phyloP scores from a whole-genome alignment of 1,284 basidiomycete species.

The Boletus coffeatus region DNA sequence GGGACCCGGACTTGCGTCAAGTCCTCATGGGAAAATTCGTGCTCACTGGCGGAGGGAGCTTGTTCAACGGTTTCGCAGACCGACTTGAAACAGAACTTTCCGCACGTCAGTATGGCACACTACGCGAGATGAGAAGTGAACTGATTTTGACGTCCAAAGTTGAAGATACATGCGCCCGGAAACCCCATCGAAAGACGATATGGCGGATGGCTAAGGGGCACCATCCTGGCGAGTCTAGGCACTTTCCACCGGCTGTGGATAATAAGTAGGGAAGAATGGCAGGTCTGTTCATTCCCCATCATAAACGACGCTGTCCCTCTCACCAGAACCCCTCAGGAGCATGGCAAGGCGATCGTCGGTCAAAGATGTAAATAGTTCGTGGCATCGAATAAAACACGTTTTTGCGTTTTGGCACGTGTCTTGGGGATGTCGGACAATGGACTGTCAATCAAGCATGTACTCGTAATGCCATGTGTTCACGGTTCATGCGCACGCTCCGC shows the following conservation, averaged over 20 bases:
- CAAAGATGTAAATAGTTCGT: slow-evolving; percentile 66
- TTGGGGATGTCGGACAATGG: not conserved
- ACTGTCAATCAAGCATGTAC: not conserved
- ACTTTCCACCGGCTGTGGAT: slow-evolving; percentile 98
- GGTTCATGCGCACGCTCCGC: not conserved
- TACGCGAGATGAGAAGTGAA: not conserved
- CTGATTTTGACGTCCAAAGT: slow-evolving; percentile 32
- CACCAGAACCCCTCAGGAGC: slow-evolving; percentile 45
- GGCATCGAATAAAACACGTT: slow-evolving; percentile 3
- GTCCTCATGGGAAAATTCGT: slow-evolving; percentile 92
- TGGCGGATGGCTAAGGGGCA: slow-evolving; percentile 91
- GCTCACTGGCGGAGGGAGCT: slow-evolving; percentile 86
- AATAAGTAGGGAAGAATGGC: slow-evolving; percentile 80
- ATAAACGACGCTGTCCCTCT: not conserved
- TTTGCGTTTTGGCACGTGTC: not conserved
- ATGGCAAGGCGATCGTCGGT: slow-evolving; percentile 70
- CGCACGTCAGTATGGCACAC: slow-evolving; percentile 54
- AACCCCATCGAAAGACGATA: slow-evolving; percentile 85
- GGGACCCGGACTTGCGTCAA: slow-evolving; percentile 90
- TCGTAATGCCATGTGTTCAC: not conserved
- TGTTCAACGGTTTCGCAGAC: slow-evolving; percentile 85
- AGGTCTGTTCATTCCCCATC: slow-evolving; percentile 44
- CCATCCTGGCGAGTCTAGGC: slow-evolving; percentile 87
- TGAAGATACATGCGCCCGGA: slow-evolving; percentile 87
- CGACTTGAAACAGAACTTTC: slow-evolving; percentile 79